Percentiles rank a stretch among this genome's conserved stretches.
These are phyloP conservation scores for Asterella californica DNA, from an alignment of 225 moss, liverwort and hornwort genomes.

Conservation along the genomic window DNA sequence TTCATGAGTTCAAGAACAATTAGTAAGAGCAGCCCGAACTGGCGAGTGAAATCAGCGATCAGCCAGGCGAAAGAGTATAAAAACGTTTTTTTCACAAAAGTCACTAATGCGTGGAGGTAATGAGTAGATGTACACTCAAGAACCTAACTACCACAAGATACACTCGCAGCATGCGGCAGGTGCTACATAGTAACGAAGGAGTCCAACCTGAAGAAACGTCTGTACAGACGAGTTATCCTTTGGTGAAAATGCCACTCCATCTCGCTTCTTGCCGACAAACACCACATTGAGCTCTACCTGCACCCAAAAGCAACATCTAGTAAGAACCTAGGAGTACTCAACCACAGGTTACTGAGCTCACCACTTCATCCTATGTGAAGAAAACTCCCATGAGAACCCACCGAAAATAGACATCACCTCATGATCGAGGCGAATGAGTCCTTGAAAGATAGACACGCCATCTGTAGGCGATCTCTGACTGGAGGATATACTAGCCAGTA, in stretches of 20 bases:
- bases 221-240: slow-evolving; percentile 61
- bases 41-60: too few relatives aligned
- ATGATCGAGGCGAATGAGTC: background rate
- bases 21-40: too few relatives aligned
- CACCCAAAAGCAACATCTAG: background rate
- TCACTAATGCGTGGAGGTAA: too few relatives aligned
- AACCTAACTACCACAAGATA: too few relatives aligned
- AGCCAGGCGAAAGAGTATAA: too few relatives aligned
- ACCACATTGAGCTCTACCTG: slow-evolving; percentile 82
- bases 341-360: background rate
- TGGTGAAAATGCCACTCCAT: slow-evolving; percentile 63
- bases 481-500: background rate
- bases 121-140: too few relatives aligned
- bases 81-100: too few relatives aligned
- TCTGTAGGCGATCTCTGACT: background rate
- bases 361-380: background rate
- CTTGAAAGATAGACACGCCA: background rate
- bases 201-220: slow-evolving; percentile 65
- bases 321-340: background rate
- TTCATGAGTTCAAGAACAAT: too few relatives aligned
- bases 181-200: slow-evolving; percentile 3
- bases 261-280: slow-evolving; percentile 74
- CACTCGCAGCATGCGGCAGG: too few relatives aligned
- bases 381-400: background rate
- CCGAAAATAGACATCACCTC: background rate